phyloP scores from a whole-genome alignment of 148 eudicot genomes.

The Polygonum aviculare region DNA sequence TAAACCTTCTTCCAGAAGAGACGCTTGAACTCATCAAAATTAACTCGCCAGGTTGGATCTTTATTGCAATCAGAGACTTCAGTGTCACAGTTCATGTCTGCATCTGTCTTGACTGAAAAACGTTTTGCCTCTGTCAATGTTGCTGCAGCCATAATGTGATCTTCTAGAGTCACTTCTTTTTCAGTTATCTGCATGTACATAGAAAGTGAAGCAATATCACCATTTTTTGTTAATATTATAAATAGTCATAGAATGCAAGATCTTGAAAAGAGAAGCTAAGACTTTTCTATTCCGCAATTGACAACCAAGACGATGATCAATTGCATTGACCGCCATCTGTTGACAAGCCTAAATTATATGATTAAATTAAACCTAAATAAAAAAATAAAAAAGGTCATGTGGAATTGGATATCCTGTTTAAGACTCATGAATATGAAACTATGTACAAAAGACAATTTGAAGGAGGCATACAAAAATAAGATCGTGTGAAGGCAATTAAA shows the following conservation, averaged over 20 bases:
- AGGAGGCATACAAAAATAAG: background rate
- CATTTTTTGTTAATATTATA: background rate
- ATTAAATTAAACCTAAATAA: background rate
- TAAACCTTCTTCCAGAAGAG: slow-evolving; percentile 37
- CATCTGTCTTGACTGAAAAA: slow-evolving; percentile 36
- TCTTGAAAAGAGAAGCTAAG: background rate
- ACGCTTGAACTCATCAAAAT: slow-evolving; percentile 74
- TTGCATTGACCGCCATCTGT: background rate
- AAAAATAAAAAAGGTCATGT: background rate
- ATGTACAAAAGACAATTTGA: background rate
- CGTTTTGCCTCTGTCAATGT: slow-evolving; percentile 62
- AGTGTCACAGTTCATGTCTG: slow-evolving; percentile 25
- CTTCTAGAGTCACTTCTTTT: slow-evolving; percentile 42
- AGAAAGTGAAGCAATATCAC: background rate
- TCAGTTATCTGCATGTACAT: slow-evolving; percentile 19
- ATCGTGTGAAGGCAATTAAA: background rate
- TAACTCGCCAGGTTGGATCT: slow-evolving; percentile 85
- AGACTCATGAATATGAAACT: background rate
- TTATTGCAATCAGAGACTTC: slow-evolving; percentile 26
- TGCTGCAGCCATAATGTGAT: slow-evolving; percentile 59
- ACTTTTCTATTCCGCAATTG: background rate
- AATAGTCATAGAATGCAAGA: background rate
- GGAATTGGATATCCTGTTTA: background rate
- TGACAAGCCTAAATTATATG: background rate
- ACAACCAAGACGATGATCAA: background rate